Conservation (phyloP, 306 rosid species). For the Fagus sylvatica region DNA sequence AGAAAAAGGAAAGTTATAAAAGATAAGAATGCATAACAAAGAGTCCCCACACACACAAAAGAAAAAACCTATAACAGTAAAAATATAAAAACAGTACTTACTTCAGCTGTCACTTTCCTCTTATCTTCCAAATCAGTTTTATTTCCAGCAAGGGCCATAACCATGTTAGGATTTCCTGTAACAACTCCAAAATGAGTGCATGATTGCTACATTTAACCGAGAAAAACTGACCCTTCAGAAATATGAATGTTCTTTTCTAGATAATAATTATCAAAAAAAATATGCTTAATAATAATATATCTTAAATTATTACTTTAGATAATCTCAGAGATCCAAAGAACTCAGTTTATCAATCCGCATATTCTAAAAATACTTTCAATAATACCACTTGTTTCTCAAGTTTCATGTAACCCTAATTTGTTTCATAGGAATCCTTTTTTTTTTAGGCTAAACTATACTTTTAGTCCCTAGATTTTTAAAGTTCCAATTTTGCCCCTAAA, state of each 20-base stretch:
- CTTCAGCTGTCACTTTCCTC: conserved; percentile 58
- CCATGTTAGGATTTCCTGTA: conserved; percentile 66
- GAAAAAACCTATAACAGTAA: background rate
- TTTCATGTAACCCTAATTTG: too few relatives aligned
- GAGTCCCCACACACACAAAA: background rate
- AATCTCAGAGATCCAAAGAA: too few relatives aligned
- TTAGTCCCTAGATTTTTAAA: background rate
- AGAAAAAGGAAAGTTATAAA: too few relatives aligned
- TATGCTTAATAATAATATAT: too few relatives aligned
- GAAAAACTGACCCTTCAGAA: background rate
- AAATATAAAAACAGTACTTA: conserved; percentile 28
- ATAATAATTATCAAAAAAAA: too few relatives aligned
- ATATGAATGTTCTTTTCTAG: background rate
- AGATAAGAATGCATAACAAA: background rate
- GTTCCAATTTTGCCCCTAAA: background rate
- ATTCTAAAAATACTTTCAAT: too few relatives aligned
- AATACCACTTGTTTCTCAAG: too few relatives aligned
- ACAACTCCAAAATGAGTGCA: conserved; percentile 20
- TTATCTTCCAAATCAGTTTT: conserved; percentile 64
- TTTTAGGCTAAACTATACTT: background rate
- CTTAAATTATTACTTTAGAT: too few relatives aligned
- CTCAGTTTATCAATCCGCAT: too few relatives aligned
- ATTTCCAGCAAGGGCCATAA: conserved; percentile 63
- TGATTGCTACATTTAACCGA: conserved; percentile 5
- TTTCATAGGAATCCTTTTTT: too few relatives aligned